Evolutionary conservation across 768 basidiomycete species (phyloP).

Genomic region (Psilocybe tampanensis): DNA sequence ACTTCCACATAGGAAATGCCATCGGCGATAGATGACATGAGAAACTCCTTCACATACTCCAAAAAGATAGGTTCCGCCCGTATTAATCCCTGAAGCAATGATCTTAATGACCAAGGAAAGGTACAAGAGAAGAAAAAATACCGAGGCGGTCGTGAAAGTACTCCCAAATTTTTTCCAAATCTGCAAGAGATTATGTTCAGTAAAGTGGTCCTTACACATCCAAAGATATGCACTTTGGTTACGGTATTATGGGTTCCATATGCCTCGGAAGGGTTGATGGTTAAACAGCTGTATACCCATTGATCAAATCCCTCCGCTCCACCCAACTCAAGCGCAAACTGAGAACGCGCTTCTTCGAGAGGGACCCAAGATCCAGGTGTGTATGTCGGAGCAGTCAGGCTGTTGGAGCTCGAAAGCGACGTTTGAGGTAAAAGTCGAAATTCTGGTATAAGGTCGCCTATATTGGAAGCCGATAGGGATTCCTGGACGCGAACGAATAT

Average conservation of each 20-base stretch:
- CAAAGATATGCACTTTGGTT: slow-evolving; percentile 46
- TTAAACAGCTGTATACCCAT: slow-evolving; percentile 62
- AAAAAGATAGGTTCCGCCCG: slow-evolving; percentile 59
- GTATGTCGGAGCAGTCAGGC: slow-evolving; percentile 48
- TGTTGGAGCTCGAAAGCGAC: slow-evolving; percentile 29
- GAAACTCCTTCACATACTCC: slow-evolving; percentile 64
- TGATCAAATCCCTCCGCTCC: slow-evolving; percentile 69
- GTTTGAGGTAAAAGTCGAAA: slow-evolving; percentile 50
- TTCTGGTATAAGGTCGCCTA: slow-evolving; percentile 54
- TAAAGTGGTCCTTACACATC: background rate
- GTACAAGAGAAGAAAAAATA: slow-evolving; percentile 28
- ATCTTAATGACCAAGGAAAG: background rate
- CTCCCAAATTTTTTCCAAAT: slow-evolving; percentile 77
- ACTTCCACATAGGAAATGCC: slow-evolving; percentile 74
- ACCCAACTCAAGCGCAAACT: slow-evolving; percentile 52
- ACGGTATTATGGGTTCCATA: slow-evolving; percentile 75
- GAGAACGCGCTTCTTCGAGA: slow-evolving; percentile 51
- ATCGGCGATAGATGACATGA: slow-evolving; percentile 64
- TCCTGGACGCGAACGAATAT: slow-evolving; percentile 59
- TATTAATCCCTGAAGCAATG: slow-evolving; percentile 39
- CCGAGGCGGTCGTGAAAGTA: slow-evolving; percentile 51
- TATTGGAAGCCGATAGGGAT: slow-evolving; percentile 39
- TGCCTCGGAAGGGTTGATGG: slow-evolving; percentile 71
- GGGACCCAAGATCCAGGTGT: slow-evolving; percentile 53
- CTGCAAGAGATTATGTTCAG: slow-evolving; percentile 33